These are phyloP conservation scores for Metarhizium sp. DNA, from an alignment of 2,329 filamentous ascomycete genomes.

Conservation along the genomic window DNA sequence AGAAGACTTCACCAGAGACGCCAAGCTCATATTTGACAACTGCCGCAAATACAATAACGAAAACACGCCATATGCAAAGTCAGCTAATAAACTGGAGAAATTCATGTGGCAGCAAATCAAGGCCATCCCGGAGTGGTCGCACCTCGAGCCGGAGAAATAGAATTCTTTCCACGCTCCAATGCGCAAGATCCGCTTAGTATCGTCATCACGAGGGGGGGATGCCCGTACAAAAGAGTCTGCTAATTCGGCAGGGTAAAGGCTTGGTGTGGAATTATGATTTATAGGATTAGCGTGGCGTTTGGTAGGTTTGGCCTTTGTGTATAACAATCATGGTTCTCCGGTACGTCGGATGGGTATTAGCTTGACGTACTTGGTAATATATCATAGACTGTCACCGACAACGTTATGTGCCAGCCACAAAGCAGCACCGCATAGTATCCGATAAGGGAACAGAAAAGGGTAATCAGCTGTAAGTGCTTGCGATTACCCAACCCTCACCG, in stretches of 20 bases:
- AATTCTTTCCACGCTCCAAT: conserved; percentile 8
- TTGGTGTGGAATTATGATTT: not conserved
- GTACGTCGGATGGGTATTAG: too few species aligned
- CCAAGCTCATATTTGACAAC: conserved; percentile 85
- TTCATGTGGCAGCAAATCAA: conserved; percentile 93
- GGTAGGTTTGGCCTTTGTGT: not conserved
- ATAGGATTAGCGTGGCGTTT: not conserved
- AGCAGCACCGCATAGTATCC: too few species aligned
- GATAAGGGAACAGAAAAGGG: too few species aligned
- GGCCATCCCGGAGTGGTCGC: conserved; percentile 86
- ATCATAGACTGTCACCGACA: too few species aligned
- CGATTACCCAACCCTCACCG: too few species aligned
- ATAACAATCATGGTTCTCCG: not conserved
- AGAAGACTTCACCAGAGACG: conserved; percentile 86
- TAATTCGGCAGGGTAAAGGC: not conserved
- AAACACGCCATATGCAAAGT: conserved; percentile 89
- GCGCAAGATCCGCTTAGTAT: not conserved
- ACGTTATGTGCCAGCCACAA: too few species aligned
- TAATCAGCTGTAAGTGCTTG: too few species aligned
- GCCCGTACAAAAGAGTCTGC: not conserved
- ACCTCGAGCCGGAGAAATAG: conserved; percentile 37
- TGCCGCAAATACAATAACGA: conserved; percentile 92
- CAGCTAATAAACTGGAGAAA: conserved; percentile 84
- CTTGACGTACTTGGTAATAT: too few species aligned
- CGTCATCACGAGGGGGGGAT: not conserved